Evolutionary conservation across 495 filamentous ascomycete species (phyloP).

Genomic region (Annulohypoxylon bovei): DNA sequence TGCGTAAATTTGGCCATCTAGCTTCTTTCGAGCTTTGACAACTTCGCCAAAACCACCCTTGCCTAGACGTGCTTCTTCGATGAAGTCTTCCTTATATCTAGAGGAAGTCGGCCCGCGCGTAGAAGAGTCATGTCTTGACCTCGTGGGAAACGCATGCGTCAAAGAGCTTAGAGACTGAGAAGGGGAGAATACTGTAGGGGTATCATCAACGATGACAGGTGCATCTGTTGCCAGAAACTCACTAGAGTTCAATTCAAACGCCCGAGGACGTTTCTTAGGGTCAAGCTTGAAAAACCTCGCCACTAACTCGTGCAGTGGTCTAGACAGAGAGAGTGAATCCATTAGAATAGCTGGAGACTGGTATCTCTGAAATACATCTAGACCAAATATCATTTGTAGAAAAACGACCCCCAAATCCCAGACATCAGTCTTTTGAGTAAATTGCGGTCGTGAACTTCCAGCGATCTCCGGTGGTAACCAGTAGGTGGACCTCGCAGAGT

Average conservation of each 20-base stretch:
- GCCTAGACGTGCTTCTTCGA: conserved; percentile 86
- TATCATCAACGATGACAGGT: conserved; percentile 60
- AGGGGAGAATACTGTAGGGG: conserved; percentile 45
- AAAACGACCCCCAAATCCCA: conserved; percentile 94
- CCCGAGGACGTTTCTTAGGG: conserved; percentile 82
- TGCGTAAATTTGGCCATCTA: conserved; percentile 92
- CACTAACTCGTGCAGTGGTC: conserved; percentile 79
- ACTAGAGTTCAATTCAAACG: conserved; percentile 88
- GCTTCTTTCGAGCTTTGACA: conserved; percentile 93
- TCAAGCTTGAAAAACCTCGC: conserved; percentile 83
- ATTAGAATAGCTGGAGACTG: conserved; percentile 78
- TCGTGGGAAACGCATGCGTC: conserved; percentile 50
- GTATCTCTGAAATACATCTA: conserved; percentile 77
- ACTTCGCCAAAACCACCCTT: conserved; percentile 97
- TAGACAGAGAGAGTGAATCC: conserved; percentile 69
- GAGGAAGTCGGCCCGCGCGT: conserved; percentile 61
- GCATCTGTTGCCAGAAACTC: conserved; percentile 80
- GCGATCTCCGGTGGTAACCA: conserved; percentile 87
- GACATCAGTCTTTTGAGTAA: conserved; percentile 85
- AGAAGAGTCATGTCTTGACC: conserved; percentile 62
- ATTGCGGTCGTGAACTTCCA: conserved; percentile 63
- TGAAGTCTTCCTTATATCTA: conserved; percentile 86
- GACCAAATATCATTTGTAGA: conserved; percentile 93
- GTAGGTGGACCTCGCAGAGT: conserved; percentile 75
- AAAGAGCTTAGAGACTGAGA: conserved; percentile 52